Evolutionary conservation across 1,284 basidiomycete genomes (phyloP), one percentile per base, ranked within the genome.

Genomic region (Fomes fomentarius): DNA sequence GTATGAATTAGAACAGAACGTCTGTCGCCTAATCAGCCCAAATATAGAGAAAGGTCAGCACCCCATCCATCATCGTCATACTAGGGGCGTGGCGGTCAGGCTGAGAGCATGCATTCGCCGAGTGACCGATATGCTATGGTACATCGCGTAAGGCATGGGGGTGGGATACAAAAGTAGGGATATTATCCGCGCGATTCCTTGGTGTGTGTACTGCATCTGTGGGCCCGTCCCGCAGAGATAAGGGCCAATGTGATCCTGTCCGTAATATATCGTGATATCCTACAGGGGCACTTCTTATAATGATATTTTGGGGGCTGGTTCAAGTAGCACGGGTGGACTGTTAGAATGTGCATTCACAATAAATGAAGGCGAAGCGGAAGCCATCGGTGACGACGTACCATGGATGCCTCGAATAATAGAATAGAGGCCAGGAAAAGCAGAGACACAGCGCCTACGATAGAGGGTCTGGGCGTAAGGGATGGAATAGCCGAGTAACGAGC

Each of bases 241-340:
- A 37, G 24, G 45, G 17, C 22, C 35, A 24, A 8, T 19, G 25
- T 17, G 19, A 15, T 12, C 30, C 17, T 24, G 22, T 12, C 33
- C 19, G 21, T 42, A 37, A 26, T 50, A 37, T 48, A 48, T 37
- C 39, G 11, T 15, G 26, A 37, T 42, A 24, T 51, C 45, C 41
- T 55, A 51, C 48, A 55, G 21, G 15, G 45, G 41, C 30, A 26
- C 40, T 28, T 33, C 28, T 35, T 37, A 57, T 57, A 52, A 57
- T 42, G 42, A 57, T 57, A 57, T 46, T 50, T 57, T 52, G 46
- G 22, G 49, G 6, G 22, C 35, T 30, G 28, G 21, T 26, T 22
- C 24, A 4, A 19, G 28, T n/a, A 3, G 38, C 21, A 15, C 14
- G 5, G 30, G 22, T 19, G 19, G 41, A 43, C 41, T 33, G 12